Evolutionary conservation across 139 green algal genomes (phyloP).

Genomic region (Auxenochlorella protothecoides): DNA sequence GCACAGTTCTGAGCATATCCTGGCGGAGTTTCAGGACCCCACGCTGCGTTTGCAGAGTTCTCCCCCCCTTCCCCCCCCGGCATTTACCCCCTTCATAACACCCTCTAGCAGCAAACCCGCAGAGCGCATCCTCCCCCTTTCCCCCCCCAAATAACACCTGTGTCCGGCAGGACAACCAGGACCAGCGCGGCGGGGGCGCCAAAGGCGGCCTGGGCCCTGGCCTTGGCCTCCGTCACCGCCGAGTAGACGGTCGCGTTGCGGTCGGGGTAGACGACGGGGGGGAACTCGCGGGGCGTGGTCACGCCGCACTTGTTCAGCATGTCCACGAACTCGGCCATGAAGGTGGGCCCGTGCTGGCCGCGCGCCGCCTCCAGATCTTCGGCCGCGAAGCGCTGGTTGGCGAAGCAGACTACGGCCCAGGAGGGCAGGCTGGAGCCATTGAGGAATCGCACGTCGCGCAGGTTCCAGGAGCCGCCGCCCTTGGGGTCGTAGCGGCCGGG

Average conservation of each 20-base stretch:
- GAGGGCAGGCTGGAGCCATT: constrained; percentile 17
- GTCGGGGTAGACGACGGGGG: constrained; percentile 7
- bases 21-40: too few relatives aligned
- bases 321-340: constrained; percentile 28
- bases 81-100: neutral
- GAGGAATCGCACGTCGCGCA: constrained; percentile 21
- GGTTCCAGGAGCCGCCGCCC: constrained; percentile 22
- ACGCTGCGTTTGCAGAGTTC: too few relatives aligned
- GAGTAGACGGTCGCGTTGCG: neutral
- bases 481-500: constrained; percentile 19
- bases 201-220: constrained; percentile 11
- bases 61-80: neutral
- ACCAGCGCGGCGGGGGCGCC: constrained; percentile 14
- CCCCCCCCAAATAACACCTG: constrained; percentile 5
- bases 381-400: constrained; percentile 11
- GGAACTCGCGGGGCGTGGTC: constrained; percentile 6
- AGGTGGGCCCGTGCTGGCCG: constrained; percentile 3
- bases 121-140: neutral
- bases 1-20: neutral
- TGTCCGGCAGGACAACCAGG: constrained; percentile 35
- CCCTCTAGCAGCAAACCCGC: neutral
- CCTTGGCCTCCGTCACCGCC: constrained; percentile 9
- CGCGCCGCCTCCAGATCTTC: constrained; percentile 1
- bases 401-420: constrained; percentile 40
- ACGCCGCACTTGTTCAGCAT: constrained; percentile 20